phyloP scores from a whole-genome alignment of 352 stramenopile genomes.

The Pythium chondricola region DNA sequence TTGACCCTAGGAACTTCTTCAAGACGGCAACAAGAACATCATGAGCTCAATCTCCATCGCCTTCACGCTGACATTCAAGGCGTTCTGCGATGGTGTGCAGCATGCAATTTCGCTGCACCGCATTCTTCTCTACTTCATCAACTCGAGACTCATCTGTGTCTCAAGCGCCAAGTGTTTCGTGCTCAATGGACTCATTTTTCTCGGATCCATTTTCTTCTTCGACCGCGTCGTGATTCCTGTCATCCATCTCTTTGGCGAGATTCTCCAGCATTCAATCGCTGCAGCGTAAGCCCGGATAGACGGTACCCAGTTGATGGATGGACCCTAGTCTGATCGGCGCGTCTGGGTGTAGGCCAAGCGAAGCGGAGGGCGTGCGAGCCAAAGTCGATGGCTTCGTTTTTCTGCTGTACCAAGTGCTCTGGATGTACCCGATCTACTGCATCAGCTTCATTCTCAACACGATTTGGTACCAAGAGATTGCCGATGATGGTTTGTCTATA shows the following conservation, averaged over 20 bases:
- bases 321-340: background rate
- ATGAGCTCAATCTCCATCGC: constrained; percentile 29
- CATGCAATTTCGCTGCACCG: constrained; percentile 81
- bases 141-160: constrained; percentile 80
- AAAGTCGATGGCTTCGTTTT: constrained; percentile 81
- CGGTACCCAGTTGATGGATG: background rate
- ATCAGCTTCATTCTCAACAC: constrained; percentile 90
- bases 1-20: constrained; percentile 7
- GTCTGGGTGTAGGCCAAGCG: constrained; percentile 20
- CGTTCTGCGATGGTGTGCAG: constrained; percentile 83
- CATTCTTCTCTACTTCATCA: constrained; percentile 83
- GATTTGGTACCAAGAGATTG: constrained; percentile 90
- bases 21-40: background rate
- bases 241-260: constrained; percentile 83
- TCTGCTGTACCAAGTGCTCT: constrained; percentile 82
- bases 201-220: constrained; percentile 89
- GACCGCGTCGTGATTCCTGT: constrained; percentile 77
- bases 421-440: constrained; percentile 90
- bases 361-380: constrained; percentile 72
- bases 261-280: constrained; percentile 65
- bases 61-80: constrained; percentile 61
- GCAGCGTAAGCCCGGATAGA: constrained; percentile 31
- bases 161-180: constrained; percentile 86
- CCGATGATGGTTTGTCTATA: constrained; percentile 60
- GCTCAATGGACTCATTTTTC: constrained; percentile 86